Evolutionary conservation across 768 basidiomycete species (phyloP).

Genomic region (Mycena maculata): DNA sequence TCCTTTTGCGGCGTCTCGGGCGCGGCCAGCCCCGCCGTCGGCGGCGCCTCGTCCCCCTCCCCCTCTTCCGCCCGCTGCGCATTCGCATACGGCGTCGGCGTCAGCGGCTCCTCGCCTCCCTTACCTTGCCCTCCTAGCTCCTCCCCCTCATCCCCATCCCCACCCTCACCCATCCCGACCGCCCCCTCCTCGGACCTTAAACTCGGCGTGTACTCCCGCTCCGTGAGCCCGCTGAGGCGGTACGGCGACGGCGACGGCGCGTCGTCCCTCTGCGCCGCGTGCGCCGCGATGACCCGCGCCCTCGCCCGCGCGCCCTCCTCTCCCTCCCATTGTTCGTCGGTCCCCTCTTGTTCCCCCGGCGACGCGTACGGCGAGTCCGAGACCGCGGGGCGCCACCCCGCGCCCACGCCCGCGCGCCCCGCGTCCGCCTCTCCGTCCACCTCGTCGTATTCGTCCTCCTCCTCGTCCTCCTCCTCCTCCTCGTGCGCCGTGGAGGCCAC

Average conservation of each 20-base stretch:
- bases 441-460: not conserved
- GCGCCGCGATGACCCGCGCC: not conserved
- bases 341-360: not conserved
- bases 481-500: not conserved
- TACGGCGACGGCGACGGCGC: conserved; percentile 20
- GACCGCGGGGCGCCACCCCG: not conserved
- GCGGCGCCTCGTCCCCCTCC: no score
- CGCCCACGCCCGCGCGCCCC: not conserved
- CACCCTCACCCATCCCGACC: not conserved
- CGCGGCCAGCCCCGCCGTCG: no score
- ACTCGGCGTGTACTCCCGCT: conserved; percentile 31
- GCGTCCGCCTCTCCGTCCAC: not conserved
- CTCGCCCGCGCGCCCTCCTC: not conserved
- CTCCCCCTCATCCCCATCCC: not conserved
- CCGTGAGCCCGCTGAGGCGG: conserved; percentile 30
- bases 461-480: not conserved
- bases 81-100: conserved; percentile 6
- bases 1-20: conserved; percentile 6
- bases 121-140: not conserved
- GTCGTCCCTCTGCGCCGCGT: not conserved
- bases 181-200: conserved; percentile 2
- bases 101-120: not conserved
- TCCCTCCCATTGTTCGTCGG: no score
- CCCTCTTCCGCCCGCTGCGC: not conserved
- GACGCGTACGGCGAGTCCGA: not conserved